Evolutionary conservation across 2,329 filamentous ascomycete genomes (phyloP).

Genomic region (Colletotrichum lini): DNA sequence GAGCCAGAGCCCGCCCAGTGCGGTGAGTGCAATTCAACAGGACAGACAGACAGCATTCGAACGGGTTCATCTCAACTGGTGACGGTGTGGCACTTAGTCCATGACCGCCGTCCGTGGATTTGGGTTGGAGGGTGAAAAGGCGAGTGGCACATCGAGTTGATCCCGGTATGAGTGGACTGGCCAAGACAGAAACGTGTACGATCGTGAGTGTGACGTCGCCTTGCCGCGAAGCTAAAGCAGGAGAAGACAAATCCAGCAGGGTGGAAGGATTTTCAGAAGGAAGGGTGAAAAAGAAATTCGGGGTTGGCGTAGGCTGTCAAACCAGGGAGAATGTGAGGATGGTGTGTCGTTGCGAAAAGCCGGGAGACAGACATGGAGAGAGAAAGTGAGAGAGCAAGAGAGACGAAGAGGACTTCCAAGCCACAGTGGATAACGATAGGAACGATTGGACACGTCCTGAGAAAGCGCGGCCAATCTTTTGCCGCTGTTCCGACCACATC

Average conservation of each 20-base stretch:
- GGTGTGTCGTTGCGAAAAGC: not conserved
- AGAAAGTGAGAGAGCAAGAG: no score
- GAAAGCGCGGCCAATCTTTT: slow-evolving; percentile 18
- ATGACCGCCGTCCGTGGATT: not conserved
- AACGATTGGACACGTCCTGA: no score
- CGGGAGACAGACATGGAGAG: no score
- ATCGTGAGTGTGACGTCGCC: slow-evolving; percentile 33
- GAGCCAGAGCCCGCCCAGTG: slow-evolving; percentile 22
- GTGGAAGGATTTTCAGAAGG: slow-evolving; percentile 18
- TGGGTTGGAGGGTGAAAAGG: not conserved
- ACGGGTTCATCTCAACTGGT: slow-evolving; percentile 32
- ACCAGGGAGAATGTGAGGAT: not conserved
- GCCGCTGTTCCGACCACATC: not conserved
- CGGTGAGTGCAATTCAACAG: slow-evolving; percentile 8
- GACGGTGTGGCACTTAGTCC: slow-evolving; percentile 6
- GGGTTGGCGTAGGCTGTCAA: not conserved
- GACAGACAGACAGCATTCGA: slow-evolving; percentile 4
- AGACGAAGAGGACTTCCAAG: not conserved
- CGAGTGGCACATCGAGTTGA: not conserved
- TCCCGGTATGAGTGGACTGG: slow-evolving; percentile 14
- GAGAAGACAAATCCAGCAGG: slow-evolving; percentile 18
- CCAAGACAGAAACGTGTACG: slow-evolving; percentile 30
- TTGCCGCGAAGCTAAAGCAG: slow-evolving; percentile 18
- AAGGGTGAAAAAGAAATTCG: slow-evolving; percentile 11
- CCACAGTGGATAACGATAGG: slow-evolving; percentile 3